phyloP scores from a whole-genome alignment of 192 early-diverging fungal species.

The Gamsiella multidivaricata region DNA sequence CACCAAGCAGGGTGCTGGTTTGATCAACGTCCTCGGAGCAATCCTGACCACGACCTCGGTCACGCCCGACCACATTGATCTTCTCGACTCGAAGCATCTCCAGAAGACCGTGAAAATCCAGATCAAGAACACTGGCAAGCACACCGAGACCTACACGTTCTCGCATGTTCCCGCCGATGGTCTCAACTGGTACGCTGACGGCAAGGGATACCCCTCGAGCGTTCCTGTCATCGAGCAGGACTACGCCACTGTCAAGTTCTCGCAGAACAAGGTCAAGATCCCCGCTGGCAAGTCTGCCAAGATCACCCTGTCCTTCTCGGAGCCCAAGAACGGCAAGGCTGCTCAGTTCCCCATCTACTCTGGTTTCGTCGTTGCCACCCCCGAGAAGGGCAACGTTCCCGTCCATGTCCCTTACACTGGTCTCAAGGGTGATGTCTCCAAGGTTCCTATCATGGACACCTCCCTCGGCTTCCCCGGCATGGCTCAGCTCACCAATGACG shows the following conservation, averaged over 20 bases:
- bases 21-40: constrained; percentile 39
- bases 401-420: constrained; percentile 40
- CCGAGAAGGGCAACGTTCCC: constrained; percentile 12
- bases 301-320: constrained; percentile 50
- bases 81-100: constrained; percentile 30
- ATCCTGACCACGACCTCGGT: constrained; percentile 16
- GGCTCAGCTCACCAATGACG: background rate
- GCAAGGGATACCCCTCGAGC: constrained; percentile 10
- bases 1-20: constrained; percentile 43
- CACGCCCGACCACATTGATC: constrained; percentile 26
- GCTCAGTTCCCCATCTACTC: constrained; percentile 26
- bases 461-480: constrained; percentile 10
- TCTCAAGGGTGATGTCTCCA: constrained; percentile 30
- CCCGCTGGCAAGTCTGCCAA: constrained; percentile 35
- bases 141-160: constrained; percentile 44
- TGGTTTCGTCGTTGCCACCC: constrained; percentile 24
- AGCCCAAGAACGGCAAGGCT: constrained; percentile 31
- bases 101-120: constrained; percentile 40
- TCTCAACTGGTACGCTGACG: constrained; percentile 28
- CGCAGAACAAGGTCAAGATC: constrained; percentile 37
- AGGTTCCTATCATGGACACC: constrained; percentile 33
- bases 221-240: constrained; percentile 24
- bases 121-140: constrained; percentile 52
- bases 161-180: constrained; percentile 49
- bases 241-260: constrained; percentile 50